These are phyloP conservation scores for Candida glaebosa DNA, from an alignment of 805 yeast species.

Conservation along the genomic window DNA sequence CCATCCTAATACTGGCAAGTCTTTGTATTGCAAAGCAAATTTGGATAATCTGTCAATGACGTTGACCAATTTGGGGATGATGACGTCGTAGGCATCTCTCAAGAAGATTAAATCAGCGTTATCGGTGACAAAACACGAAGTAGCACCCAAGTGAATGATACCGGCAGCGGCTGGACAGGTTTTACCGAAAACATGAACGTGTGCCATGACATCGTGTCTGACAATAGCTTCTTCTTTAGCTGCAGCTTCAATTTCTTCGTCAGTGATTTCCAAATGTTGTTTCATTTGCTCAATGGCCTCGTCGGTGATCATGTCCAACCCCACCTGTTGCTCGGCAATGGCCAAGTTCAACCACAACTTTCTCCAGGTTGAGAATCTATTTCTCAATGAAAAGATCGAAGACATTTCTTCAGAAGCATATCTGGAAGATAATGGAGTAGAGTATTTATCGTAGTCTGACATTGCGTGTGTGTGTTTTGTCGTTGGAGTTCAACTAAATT, in stretches of 20 bases:
- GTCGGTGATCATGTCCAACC: conserved; percentile 78
- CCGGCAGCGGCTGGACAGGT: conserved; percentile 96
- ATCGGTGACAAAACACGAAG: conserved; percentile 96
- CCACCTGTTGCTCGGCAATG: conserved; percentile 90
- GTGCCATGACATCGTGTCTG: conserved; percentile 99
- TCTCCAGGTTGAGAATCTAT: conserved; percentile 98
- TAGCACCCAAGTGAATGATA: conserved; percentile 96
- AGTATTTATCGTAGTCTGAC: conserved; percentile 66
- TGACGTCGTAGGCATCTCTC: conserved; percentile 90
- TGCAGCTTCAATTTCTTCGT: conserved; percentile 88
- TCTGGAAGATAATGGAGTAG: conserved; percentile 93
- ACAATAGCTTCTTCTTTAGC: conserved; percentile 94
- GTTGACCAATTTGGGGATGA: conserved; percentile 93
- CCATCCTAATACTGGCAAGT: conserved; percentile 97
- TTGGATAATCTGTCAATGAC: conserved; percentile 86
- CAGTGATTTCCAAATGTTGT: conserved; percentile 75
- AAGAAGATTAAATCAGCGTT: conserved; percentile 96
- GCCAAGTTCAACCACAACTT: conserved; percentile 94
- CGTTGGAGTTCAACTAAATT: too few species aligned
- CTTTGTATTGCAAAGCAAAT: conserved; percentile 90
- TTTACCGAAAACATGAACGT: conserved; percentile 91
- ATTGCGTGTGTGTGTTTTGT: conserved; percentile 17
- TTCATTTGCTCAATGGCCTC: conserved; percentile 89
- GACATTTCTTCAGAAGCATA: conserved; percentile 99
- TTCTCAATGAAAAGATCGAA: conserved; percentile 82